Evolutionary conservation across 768 basidiomycete genomes (phyloP).

Genomic region (Pisolithus marmoratus): DNA sequence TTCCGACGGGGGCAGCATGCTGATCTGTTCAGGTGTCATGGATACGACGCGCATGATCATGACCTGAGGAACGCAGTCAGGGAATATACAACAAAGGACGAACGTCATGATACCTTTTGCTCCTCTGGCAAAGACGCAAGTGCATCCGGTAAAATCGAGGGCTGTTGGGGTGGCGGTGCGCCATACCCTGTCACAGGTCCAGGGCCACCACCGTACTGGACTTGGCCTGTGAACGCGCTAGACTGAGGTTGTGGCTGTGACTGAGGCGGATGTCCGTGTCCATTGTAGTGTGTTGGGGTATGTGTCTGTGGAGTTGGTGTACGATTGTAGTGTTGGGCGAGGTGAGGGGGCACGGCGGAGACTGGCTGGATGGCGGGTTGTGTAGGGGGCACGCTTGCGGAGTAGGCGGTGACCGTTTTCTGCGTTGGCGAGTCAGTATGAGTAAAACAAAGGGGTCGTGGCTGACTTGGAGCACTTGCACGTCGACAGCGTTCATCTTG

Average conservation of each 20-base stretch:
- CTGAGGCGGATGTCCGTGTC: conserved; percentile 24
- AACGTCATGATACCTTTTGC: conserved; percentile 45
- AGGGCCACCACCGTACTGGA: conserved; percentile 10
- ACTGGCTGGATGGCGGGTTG: conserved; percentile 17
- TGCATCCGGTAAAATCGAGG: conserved; percentile 37
- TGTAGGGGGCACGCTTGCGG: conserved; percentile 20
- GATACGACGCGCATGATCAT: conserved; percentile 1
- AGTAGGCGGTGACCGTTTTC: conserved; percentile 62
- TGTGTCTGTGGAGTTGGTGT: conserved; percentile 32
- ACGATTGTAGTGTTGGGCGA: conserved; percentile 22
- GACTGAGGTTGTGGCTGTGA: conserved; percentile 4
- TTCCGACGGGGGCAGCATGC: conserved; percentile 58
- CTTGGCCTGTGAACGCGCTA: not conserved
- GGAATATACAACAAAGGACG: too few relatives aligned
- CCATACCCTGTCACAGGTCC: too few relatives aligned
- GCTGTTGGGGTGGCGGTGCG: not conserved
- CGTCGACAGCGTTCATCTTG: conserved; percentile 65
- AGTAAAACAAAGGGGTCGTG: not conserved
- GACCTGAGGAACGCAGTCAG: too few relatives aligned
- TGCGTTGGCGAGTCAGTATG: conserved; percentile 5
- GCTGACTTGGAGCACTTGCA: conserved; percentile 69
- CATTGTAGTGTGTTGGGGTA: conserved; percentile 24
- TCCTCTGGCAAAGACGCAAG: conserved; percentile 61
- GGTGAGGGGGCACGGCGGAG: conserved; percentile 43
- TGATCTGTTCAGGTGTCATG: conserved; percentile 75